A percentile compares a stretch with the other conserved stretches of the same genome.
phyloP scores from a whole-genome alignment of 2,329 filamentous ascomycete genomes.

The Setomelanomma holmii region DNA sequence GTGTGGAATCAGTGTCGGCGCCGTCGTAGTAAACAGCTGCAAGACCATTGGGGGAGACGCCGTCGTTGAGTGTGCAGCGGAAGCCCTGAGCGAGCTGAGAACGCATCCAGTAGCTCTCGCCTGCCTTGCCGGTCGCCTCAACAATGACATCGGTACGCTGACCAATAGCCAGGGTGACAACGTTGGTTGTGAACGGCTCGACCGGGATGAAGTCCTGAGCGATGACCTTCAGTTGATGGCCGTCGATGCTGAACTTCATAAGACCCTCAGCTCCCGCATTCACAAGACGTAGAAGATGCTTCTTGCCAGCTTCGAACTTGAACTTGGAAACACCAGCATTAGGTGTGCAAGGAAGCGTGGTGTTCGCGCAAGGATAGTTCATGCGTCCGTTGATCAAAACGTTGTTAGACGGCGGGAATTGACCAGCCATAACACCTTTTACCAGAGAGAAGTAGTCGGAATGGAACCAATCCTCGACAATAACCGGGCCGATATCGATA shows the following conservation, averaged over 20 bases:
- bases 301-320: slow-evolving; percentile 51
- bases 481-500: slow-evolving; percentile 49
- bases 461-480: slow-evolving; percentile 53
- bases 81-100: slow-evolving; percentile 26
- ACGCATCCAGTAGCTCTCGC: slow-evolving; percentile 49
- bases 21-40: slow-evolving; percentile 72
- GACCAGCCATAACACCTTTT: slow-evolving; percentile 33
- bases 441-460: slow-evolving; percentile 37
- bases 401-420: slow-evolving; percentile 28
- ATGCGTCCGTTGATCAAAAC: slow-evolving; percentile 30
- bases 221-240: slow-evolving; percentile 51
- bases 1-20: slow-evolving; percentile 59
- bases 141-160: slow-evolving; percentile 49
- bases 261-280: slow-evolving; percentile 49
- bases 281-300: slow-evolving; percentile 51
- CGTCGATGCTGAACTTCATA: slow-evolving; percentile 52
- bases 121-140: slow-evolving; percentile 36
- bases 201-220: slow-evolving; percentile 52
- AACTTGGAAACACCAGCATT: slow-evolving; percentile 43
- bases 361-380: slow-evolving; percentile 37
- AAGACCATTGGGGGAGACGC: slow-evolving; percentile 27
- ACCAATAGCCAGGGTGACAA: slow-evolving; percentile 50
- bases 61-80: slow-evolving; percentile 21
- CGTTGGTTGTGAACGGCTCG: slow-evolving; percentile 48
- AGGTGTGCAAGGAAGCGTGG: slow-evolving; percentile 31